These are phyloP conservation scores for Casuarina cunninghamiana DNA, from an alignment of 306 rosid genomes.

Conservation along the genomic window DNA sequence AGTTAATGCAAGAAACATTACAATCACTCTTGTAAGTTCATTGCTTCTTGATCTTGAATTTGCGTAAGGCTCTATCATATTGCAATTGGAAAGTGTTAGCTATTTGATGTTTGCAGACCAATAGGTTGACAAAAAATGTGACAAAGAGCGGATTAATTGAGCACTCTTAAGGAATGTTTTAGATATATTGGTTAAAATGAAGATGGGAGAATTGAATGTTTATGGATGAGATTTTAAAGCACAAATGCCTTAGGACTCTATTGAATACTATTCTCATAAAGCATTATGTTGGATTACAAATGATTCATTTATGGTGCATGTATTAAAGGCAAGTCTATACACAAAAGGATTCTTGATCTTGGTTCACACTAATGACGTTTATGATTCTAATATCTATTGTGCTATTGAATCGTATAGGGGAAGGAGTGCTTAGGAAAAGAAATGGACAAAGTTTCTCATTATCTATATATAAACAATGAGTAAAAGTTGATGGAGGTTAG, in stretches of 20 bases:
- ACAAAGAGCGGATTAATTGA: constrained; percentile 79
- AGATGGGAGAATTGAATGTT: constrained; percentile 54
- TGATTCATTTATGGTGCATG: constrained; percentile 79
- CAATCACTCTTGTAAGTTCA: constrained; percentile 62
- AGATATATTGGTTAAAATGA: constrained; percentile 70
- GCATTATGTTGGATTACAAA: constrained; percentile 71
- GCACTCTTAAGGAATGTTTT: constrained; percentile 63
- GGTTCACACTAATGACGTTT: neutral
- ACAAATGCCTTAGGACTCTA: constrained; percentile 57
- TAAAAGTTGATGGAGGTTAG: constrained; percentile 46
- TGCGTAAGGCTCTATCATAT: neutral
- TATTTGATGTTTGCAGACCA: constrained; percentile 20
- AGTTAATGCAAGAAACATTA: constrained; percentile 51
- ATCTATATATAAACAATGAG: constrained; percentile 42
- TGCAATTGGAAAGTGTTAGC: neutral
- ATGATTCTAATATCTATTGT: constrained; percentile 4
- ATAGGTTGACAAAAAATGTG: constrained; percentile 79
- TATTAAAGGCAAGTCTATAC: constrained; percentile 62
- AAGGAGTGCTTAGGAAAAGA: constrained; percentile 51
- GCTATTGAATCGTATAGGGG: constrained; percentile 27
- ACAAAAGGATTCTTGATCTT: constrained; percentile 19
- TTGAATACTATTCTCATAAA: constrained; percentile 62
- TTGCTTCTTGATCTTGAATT: constrained; percentile 9
- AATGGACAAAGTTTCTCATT: constrained; percentile 46
- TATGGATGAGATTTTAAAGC: constrained; percentile 65